Base-by-base conservation (phyloP, 176 grass and related monocot species). In the Oryza punctata region DNA sequence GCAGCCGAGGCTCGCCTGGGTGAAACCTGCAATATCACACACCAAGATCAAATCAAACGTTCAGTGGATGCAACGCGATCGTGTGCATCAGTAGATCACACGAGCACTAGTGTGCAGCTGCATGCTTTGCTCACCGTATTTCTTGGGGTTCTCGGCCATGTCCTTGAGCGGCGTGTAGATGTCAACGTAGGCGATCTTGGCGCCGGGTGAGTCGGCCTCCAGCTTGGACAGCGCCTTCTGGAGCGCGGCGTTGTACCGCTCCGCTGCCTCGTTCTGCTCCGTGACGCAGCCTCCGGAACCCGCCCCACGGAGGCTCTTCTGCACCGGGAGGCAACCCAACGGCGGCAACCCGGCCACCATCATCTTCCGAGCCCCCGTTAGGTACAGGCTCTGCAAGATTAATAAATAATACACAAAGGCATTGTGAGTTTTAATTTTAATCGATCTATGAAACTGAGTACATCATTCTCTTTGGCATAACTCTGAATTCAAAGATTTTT, bases 271-370 rank as follows among this genome's bases (percentile, higher is more conserved):
- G 50, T 89, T 92, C 80, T 63, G 44, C 5, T 38, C 54, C 27
- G 45, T 44, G 65, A 87, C 24, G 87, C 87, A 92, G 1, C 44
- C 79, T 26, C 67, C 57, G 13, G 61, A 10, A 2, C 5, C 41
- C 10, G n/a, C 32, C 13, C 37, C 32, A 3, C 19, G 37, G 10
- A 85, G 50, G 44, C 72, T 82, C 65, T 69, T 90, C 67, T 73
- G 69, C 14, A 87, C 25, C 59, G 91, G 91, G 47, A 93, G 91
- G 73, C 91, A 93, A 2, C 91, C 91, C 80, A 93, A 41, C 61
- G 91, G 87, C 52, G 87, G 81, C 74, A 93, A 67, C 10, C 87
- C 84, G 1, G 81, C 60, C 25, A 93, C 87, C 45, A 89, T 84
- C 75, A 93, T 85, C 27, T 72, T 78, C 28, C 91, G 3, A 2